Conservation (phyloP, 495 filamentous ascomycete species). For the Penicillium fimorum region DNA sequence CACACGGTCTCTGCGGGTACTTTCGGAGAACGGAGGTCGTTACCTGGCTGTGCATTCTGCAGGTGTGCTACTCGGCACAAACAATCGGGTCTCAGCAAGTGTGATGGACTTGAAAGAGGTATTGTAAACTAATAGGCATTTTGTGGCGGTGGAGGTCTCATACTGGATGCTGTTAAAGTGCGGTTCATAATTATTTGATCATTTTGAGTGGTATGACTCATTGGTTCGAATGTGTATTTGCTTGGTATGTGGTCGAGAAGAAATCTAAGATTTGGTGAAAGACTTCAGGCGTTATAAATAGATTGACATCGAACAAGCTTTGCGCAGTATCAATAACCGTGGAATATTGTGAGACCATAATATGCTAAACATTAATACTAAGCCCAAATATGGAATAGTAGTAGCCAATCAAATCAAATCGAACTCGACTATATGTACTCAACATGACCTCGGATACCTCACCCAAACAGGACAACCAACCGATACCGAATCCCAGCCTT, state of each 20-base stretch:
- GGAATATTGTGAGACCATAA: too few species aligned
- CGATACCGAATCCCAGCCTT: too few species aligned
- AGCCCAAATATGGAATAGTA: too few species aligned
- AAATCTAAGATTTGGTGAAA: neutral
- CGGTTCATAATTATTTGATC: neutral
- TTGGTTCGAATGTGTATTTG: neutral
- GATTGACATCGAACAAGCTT: neutral
- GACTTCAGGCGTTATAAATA: neutral
- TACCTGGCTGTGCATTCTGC: conserved; percentile 30
- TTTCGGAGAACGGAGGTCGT: conserved; percentile 31
- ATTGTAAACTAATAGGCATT: conserved; percentile 2
- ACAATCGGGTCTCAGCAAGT: conserved; percentile 34
- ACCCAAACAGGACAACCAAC: too few species aligned
- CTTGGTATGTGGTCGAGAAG: neutral
- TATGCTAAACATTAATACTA: too few species aligned
- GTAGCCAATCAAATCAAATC: too few species aligned
- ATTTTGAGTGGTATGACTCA: neutral
- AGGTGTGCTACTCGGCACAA: conserved; percentile 24
- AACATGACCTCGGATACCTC: too few species aligned
- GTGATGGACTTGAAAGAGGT: conserved; percentile 29
- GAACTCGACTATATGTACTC: too few species aligned
- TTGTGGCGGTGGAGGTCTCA: neutral
- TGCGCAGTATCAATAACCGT: too few species aligned
- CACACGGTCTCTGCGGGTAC: conserved; percentile 48
- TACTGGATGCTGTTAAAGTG: neutral